Base-by-base conservation (phyloP, 805 yeast genomes). In the Kodamaea leandrae region DNA sequence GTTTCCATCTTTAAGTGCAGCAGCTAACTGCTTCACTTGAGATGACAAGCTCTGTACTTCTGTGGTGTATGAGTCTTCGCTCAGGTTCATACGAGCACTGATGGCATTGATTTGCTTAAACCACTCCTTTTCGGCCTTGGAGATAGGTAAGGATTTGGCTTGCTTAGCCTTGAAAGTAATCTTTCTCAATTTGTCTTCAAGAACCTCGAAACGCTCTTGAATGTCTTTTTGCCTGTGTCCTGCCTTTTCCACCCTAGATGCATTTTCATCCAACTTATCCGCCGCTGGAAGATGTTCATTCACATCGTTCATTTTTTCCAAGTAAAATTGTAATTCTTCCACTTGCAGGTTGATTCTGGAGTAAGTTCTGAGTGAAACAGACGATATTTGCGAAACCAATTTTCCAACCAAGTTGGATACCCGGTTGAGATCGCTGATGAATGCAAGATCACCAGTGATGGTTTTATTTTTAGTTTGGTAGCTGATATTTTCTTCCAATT, bases 91-190 rank as follows among this genome's bases (percentile, higher is more conserved):
- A 4, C 21, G 20, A 4, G 27, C 37, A 28, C 46, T 55, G 15
- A 64, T 49, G 2, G 51, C 13, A 41, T 68, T 66, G 26, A 69
- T 51, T 42, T 69, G 73, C 21, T 55, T 54, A 36, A 64, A 60
- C 74, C 73, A 69, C 4, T 37, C 40, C 36, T 50, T 56, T 42
- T 69, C 75, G 16, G 61, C 57, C 1, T 49, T 42, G 1, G 72
- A 63, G 19, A 69, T 48, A 5, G 72, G 71, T 10, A 64, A 48
- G 4, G 54, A 40, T 14, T 44, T 51, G 4, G 45, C 40, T 15
- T 51, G 49, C 24, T 50, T 60, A 9, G 52, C 32, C 25, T 50
- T 47, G 29, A 57, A 60, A 3, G 63, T 49, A n/a, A 57, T 49
- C 3, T 48, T 43, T 4, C 51, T 45, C 5, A 66, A 41, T 30